These are phyloP conservation scores for Heterobasidion irregulare DNA, from an alignment of 1,284 basidiomycete species.

Conservation along the genomic window DNA sequence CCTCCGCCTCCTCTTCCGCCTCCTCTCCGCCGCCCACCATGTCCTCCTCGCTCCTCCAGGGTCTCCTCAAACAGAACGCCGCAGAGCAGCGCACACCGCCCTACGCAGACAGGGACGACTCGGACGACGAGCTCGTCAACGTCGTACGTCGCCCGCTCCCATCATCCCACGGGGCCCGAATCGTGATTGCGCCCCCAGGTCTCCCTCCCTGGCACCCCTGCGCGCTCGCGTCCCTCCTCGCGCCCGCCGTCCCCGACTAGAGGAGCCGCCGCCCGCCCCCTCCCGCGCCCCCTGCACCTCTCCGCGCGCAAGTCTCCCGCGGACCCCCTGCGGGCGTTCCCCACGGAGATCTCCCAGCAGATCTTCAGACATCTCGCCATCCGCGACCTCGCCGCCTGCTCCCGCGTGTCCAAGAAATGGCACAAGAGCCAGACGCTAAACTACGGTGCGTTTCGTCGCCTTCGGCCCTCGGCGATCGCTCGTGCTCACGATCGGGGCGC, in stretches of 20 bases:
- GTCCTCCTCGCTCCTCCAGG: conserved; percentile 57
- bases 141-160: conserved; percentile 43
- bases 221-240: conserved; percentile 32
- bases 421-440: conserved; percentile 81
- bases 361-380: conserved; percentile 66
- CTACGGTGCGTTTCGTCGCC: conserved; percentile 52
- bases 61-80: conserved; percentile 54
- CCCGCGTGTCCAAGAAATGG: conserved; percentile 81
- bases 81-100: conserved; percentile 29
- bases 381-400: conserved; percentile 64
- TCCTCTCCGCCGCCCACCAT: conserved; percentile 27
- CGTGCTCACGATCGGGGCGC: background rate
- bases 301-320: conserved; percentile 18
- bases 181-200: conserved; percentile 30
- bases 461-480: background rate
- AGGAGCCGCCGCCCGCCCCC: conserved; percentile 33
- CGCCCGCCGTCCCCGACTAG: conserved; percentile 37
- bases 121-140: conserved; percentile 67
- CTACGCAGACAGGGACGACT: conserved; percentile 38
- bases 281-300: conserved; percentile 32
- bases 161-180: conserved; percentile 2
- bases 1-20: background rate
- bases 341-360: conserved; percentile 72
- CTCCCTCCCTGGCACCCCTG: conserved; percentile 62
- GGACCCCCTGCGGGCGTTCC: conserved; percentile 66